A percentile compares a stretch with the other conserved stretches of the same genome.
phyloP scores from a whole-genome alignment of 305 asterid species.

The Fraxinus dipetala region DNA sequence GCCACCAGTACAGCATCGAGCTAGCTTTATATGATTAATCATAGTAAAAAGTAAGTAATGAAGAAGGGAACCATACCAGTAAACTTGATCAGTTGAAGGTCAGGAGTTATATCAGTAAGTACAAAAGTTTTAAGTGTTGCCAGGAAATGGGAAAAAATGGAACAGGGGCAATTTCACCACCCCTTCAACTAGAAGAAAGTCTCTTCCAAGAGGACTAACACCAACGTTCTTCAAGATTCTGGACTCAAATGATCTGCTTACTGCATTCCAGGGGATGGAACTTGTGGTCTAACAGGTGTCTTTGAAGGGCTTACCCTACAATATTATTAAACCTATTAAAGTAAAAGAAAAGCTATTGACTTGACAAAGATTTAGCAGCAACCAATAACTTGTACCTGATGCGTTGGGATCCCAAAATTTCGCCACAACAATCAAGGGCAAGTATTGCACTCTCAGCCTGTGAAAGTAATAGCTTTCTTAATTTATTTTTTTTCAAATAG shows the following conservation, averaged over 20 bases:
- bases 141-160: constrained; percentile 13
- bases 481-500: neutral
- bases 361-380: neutral
- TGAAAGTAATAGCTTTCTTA: constrained; percentile 14
- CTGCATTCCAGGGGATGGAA: constrained; percentile 31
- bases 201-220: constrained; percentile 26
- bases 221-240: neutral
- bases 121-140: neutral
- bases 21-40: neutral
- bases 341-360: neutral
- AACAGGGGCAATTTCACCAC: constrained; percentile 13
- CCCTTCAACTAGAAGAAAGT: constrained; percentile 3
- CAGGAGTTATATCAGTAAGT: constrained; percentile 3
- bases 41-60: neutral
- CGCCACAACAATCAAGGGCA: constrained; percentile 85
- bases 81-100: constrained; percentile 1
- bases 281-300: constrained; percentile 57
- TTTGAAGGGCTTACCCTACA: constrained; percentile 61
- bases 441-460: constrained; percentile 91
- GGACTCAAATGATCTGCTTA: constrained; percentile 7
- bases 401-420: constrained; percentile 68
- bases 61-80: neutral
- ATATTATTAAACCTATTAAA: neutral
- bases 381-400: constrained; percentile 49
- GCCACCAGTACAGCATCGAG: neutral